These are phyloP conservation scores for Microbotryomycetes sp. DNA, from an alignment of 1,284 basidiomycete species.

Conservation along the genomic window DNA sequence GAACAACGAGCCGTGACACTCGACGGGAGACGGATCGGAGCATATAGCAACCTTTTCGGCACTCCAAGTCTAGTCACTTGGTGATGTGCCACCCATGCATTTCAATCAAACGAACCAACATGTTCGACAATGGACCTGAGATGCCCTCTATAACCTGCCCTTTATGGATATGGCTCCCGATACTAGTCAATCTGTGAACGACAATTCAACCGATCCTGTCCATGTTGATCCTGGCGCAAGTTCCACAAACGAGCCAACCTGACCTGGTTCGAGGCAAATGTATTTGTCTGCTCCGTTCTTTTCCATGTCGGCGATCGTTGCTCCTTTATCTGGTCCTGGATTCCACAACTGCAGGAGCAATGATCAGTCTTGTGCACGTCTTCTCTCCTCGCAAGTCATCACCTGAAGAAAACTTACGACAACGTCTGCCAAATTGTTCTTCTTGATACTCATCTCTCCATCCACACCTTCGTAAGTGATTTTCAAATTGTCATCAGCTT, in stretches of 20 bases:
- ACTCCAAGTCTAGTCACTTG: too few species aligned
- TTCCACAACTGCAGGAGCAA: slow-evolving; percentile 41
- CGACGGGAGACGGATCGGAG: too few species aligned
- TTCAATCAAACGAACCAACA: neutral
- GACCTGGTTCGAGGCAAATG: slow-evolving; percentile 44
- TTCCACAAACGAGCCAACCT: slow-evolving; percentile 37
- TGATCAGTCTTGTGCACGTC: neutral
- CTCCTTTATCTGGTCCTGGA: slow-evolving; percentile 40
- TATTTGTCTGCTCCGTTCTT: slow-evolving; percentile 40
- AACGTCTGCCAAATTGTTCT: slow-evolving; percentile 23
- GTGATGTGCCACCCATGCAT: too few species aligned
- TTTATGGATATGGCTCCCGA: too few species aligned
- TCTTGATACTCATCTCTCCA: slow-evolving; percentile 34
- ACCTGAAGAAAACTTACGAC: slow-evolving; percentile 19
- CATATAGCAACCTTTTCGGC: too few species aligned
- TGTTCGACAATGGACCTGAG: neutral
- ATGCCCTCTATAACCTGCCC: neutral
- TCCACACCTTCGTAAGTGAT: slow-evolving; percentile 28
- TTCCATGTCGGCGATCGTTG: slow-evolving; percentile 42
- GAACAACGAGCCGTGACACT: too few species aligned
- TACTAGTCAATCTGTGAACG: slow-evolving; percentile 13
- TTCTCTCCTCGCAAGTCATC: neutral
- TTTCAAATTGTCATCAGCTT: slow-evolving; percentile 25
- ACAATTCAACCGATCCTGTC: slow-evolving; percentile 24
- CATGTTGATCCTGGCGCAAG: slow-evolving; percentile 38